These are phyloP conservation scores for Salvia miltiorrhiza DNA, from an alignment of 257 asterid genomes.

Conservation along the genomic window DNA sequence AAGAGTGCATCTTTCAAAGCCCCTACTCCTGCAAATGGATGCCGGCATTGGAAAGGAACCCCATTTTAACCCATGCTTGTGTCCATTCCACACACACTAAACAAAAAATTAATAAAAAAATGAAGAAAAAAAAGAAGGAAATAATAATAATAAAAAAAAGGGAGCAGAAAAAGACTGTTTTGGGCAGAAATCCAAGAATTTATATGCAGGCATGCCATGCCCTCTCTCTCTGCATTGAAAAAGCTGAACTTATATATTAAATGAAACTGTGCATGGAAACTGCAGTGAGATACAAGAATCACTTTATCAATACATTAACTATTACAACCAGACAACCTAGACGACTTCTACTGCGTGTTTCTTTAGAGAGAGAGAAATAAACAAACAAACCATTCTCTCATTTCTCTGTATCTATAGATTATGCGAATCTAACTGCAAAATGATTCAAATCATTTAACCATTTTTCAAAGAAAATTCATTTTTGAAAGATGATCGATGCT, in stretches of 20 bases:
- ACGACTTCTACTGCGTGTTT: not conserved
- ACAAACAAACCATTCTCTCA: too few relatives aligned
- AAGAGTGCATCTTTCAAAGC: not conserved
- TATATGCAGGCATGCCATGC: constrained; percentile 35
- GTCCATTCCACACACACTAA: not conserved
- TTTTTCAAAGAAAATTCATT: too few relatives aligned
- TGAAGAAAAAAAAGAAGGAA: not conserved
- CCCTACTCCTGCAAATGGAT: not conserved
- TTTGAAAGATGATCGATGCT: not conserved
- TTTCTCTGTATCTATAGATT: not conserved
- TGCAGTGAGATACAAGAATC: constrained; percentile 14
- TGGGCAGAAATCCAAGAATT: constrained; percentile 25
- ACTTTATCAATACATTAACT: not conserved
- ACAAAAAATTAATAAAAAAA: not conserved
- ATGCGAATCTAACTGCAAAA: not conserved
- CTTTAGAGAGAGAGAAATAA: not conserved
- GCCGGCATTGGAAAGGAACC: constrained; percentile 31
- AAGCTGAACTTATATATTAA: constrained; percentile 1
- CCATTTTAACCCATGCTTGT: constrained; percentile 25
- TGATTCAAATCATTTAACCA: not conserved
- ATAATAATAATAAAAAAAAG: not conserved
- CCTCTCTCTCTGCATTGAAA: not conserved
- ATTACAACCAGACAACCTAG: constrained; percentile 2
- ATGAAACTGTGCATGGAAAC: constrained; percentile 20
- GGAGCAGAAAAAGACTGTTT: not conserved